These are phyloP conservation scores for Talaromyces thailandensis DNA, from an alignment of 495 filamentous ascomycete species.

Conservation along the genomic window DNA sequence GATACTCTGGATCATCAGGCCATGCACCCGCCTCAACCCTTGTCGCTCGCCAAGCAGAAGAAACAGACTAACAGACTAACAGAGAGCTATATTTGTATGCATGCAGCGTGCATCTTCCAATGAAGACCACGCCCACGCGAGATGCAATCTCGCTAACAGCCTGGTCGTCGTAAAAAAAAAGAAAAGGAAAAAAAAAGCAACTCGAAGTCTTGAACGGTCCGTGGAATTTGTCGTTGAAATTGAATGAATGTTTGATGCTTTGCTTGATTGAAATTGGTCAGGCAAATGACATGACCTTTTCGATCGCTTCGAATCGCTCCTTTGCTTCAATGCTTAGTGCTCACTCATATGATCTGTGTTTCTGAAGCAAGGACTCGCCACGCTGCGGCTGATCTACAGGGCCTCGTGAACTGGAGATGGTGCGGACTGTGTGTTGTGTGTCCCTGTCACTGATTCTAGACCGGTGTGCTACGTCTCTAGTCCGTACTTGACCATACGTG, in stretches of 20 bases:
- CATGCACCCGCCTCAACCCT: neutral
- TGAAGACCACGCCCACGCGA: neutral
- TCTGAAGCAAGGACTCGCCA: neutral
- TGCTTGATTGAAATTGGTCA: neutral
- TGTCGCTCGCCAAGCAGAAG: neutral
- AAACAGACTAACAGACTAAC: too few relatives aligned
- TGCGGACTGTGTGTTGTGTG: too few relatives aligned
- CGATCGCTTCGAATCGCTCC: neutral
- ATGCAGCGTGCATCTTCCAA: neutral
- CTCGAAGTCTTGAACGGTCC: neutral
- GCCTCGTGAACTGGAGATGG: neutral
- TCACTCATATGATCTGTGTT: neutral
- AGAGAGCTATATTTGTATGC: neutral
- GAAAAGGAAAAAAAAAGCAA: too few relatives aligned
- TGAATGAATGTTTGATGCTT: neutral
- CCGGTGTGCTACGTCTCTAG: neutral
- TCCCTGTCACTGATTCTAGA: neutral
- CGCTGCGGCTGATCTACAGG: slow-evolving; percentile 6
- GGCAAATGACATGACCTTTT: neutral
- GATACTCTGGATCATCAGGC: neutral
- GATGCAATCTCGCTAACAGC: neutral
- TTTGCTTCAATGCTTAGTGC: neutral
- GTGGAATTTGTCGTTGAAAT: too few relatives aligned
- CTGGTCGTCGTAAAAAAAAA: neutral
- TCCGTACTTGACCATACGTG: neutral